Base-by-base conservation (phyloP, 75 land plant species). In the Cryptomeria japonica region DNA sequence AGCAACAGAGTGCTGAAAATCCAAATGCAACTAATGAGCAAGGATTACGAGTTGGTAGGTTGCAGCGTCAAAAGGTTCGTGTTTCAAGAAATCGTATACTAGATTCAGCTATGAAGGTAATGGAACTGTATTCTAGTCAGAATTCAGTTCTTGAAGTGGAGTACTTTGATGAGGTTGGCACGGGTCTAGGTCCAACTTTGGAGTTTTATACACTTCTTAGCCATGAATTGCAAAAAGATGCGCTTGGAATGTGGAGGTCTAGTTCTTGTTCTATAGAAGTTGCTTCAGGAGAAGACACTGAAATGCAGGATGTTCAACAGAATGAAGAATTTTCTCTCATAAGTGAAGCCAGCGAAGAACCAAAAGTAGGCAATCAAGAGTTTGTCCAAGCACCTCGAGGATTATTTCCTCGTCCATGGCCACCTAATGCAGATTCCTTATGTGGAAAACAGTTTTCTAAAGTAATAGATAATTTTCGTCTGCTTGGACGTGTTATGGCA, bases 331-430 rank as follows among this genome's bases (percentile, higher is more conserved):
- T 14, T 36, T 39, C 19, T 34, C 22, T 79, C 42, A 46, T 0
- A 31, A 51, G 25, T 25, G 86, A 37, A 49, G 77, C 77, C 9
- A 34, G 38, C 0, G 91, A 44, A 88, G 72, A 76, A 41, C 87
- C 76, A 61, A 90, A 51, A 85, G 36, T 61, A 85, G 84, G 88
- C 37, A 56, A 41, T 2, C 42, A 38, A 31, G 88, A 84, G 25
- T 64, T 70, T 87, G 89, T 83, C 31, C 39, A 41, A 56, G 77
- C 94, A 80, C 89, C 90, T 86, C 90, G 85, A 76, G 97, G 97
- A 39, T 91, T 96, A 34, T 96, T 95, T 89, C 98, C 98, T 64
- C 92, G 94, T 36, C 98, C 98, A 58, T 94, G 93, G 96, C 87
- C 91, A 47, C 44, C 88, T 68, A 37, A 88, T 72, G 28, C 80